Evolutionary conservation across 164 flowering plant genomes (phyloP).

Genomic region (Akebia trifoliata): DNA sequence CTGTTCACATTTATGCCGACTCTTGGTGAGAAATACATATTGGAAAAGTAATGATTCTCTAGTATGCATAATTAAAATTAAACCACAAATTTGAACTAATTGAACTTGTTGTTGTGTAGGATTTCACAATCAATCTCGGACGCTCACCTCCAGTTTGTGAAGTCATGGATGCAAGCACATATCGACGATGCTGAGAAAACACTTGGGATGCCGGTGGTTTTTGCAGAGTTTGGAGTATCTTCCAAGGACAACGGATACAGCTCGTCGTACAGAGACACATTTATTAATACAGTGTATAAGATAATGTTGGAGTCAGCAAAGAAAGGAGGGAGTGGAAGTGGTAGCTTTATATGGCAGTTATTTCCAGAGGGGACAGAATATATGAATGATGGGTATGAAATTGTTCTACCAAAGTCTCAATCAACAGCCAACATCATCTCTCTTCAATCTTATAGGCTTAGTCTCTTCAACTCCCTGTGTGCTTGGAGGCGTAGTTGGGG

Average conservation of each 20-base stretch:
- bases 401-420: constrained; percentile 59
- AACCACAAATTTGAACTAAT: no score
- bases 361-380: constrained; percentile 87
- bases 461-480: constrained; percentile 60
- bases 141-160: constrained; percentile 53
- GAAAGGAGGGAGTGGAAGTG: constrained; percentile 84
- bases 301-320: constrained; percentile 51
- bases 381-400: constrained; percentile 93
- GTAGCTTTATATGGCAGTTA: constrained; percentile 83
- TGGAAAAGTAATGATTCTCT: no score
- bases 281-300: constrained; percentile 55
- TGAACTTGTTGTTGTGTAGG: no score
- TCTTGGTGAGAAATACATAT: constrained; percentile 48
- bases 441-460: constrained; percentile 62
- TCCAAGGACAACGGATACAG: constrained; percentile 68
- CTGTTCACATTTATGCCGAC: constrained; percentile 81
- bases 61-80: no score
- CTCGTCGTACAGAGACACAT: constrained; percentile 49
- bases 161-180: constrained; percentile 88
- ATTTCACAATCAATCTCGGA: constrained; percentile 59
- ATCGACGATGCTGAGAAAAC: constrained; percentile 73
- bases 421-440: constrained; percentile 64
- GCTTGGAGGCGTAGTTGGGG: constrained; percentile 67
- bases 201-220: constrained; percentile 85
- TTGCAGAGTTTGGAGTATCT: constrained; percentile 82